Evolutionary conservation across 805 yeast genomes (phyloP).

Genomic region (Geotrichum ghanense): DNA sequence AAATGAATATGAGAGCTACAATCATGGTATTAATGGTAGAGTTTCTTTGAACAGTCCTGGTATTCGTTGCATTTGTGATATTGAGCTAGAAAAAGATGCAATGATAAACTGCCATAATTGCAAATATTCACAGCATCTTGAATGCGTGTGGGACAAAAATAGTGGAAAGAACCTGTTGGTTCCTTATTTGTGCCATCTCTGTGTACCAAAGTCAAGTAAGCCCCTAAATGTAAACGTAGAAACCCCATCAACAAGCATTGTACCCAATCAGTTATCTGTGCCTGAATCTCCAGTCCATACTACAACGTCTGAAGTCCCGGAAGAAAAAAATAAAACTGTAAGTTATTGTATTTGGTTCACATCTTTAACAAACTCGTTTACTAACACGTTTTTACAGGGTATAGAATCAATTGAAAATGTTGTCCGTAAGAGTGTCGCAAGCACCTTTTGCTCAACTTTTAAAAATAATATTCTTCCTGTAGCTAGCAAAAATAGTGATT

Average conservation of each 20-base stretch:
- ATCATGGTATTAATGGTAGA: no score
- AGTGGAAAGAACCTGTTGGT: constrained; percentile 37
- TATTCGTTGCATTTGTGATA: constrained; percentile 23
- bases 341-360: neutral
- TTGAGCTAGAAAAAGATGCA: constrained; percentile 25
- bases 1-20: no score
- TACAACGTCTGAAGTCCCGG: neutral
- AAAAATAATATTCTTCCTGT: constrained; percentile 27
- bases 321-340: neutral
- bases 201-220: constrained; percentile 27
- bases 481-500: constrained; percentile 18
- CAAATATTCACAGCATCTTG: constrained; percentile 58
- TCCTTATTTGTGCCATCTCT: constrained; percentile 41
- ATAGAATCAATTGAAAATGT: constrained; percentile 19
- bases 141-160: constrained; percentile 42
- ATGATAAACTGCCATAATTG: constrained; percentile 61
- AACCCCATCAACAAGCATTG: neutral
- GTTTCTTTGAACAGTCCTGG: constrained; percentile 10
- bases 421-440: constrained; percentile 41
- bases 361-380: neutral
- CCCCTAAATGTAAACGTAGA: neutral
- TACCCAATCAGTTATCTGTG: neutral
- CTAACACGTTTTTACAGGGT: neutral
- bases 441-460: constrained; percentile 37
- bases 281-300: neutral